Base-by-base conservation (phyloP, 164 flowering plant species). In the Stephania cephalantha region DNA sequence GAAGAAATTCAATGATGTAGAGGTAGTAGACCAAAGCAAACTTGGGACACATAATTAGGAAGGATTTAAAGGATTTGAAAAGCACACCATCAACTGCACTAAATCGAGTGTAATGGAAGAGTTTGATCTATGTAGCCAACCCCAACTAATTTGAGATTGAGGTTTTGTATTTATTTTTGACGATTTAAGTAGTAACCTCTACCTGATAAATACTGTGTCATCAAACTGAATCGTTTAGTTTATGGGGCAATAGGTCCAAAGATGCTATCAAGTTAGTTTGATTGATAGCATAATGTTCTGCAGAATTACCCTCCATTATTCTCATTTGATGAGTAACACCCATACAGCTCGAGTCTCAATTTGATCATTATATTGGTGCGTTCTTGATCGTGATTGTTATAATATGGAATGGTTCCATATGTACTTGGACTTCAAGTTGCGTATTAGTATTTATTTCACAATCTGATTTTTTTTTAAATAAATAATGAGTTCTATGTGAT, bases 381-480 rank as follows among this genome's bases (percentile, higher is more conserved):
- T 48, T 12, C 1, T 8, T 12, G 64, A n/a, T 18, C 1, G 1
- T 5, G 64, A 12, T 58, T 18, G 3, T 48, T 68, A 17, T 13
- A 48, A 22, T 67, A 46, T 66, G 76, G 48, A 68, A 15, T 17
- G 53, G 22, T 73, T 12, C 31, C 55, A 65, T 31, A 15, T 73
- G 52, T 46, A 66, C 45, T 42, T 31, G 25, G 22, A 35, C 69
- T 69, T 9, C 64, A 44, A 30, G 75, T 61, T 20, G 52, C 29
- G 61, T 48, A n/a, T 30, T 5, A 11, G 4, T 13, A 9, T 31
- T 58, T 65, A 15, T 12, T 13, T 12, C 6, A 18, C 64, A 15
- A 58, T 15, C 64, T 58, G 13, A 58, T 58, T 58, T 58, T n/a
- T 15, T 58, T 58, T 2, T 9, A 1, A 58, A 58, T 12, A 5